Evolutionary conservation across 2,329 filamentous ascomycete genomes (phyloP).

Genomic region (Arthrobotrys sinensis): DNA sequence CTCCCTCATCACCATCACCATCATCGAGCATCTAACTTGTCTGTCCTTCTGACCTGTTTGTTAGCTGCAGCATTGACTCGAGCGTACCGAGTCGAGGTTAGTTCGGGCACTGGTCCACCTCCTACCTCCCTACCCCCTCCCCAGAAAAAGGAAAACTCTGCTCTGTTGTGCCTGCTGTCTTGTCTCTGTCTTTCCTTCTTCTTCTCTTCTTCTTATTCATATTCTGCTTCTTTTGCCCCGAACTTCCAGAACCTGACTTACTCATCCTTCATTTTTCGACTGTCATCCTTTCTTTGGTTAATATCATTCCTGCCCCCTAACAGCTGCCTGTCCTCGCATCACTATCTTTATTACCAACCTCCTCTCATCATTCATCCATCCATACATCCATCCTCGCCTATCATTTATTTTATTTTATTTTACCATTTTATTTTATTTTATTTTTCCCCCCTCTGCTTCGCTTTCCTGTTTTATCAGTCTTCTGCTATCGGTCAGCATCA

Average conservation of each 20-base stretch:
- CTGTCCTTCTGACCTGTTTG: constrained; percentile 29
- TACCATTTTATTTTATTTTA: neutral
- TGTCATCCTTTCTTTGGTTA: constrained; percentile 20
- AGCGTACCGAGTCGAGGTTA: constrained; percentile 32
- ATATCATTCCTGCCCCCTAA: constrained; percentile 16
- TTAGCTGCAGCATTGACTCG: constrained; percentile 41
- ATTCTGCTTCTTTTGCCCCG: constrained; percentile 23
- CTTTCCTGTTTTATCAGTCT: constrained; percentile 15
- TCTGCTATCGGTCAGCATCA: constrained; percentile 30
- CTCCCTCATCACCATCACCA: constrained; percentile 17
- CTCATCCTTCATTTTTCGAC: constrained; percentile 18
- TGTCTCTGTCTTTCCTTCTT: constrained; percentile 19
- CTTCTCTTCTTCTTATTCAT: constrained; percentile 14
- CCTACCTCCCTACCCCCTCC: constrained; percentile 17
- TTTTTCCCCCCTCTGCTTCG: constrained; percentile 11
- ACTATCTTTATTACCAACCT: neutral
- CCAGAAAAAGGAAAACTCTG: constrained; percentile 18
- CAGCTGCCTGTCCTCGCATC: neutral
- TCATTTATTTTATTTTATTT: constrained; percentile 32
- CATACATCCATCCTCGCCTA: constrained; percentile 2
- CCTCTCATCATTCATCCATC: neutral
- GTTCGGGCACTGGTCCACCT: constrained; percentile 23
- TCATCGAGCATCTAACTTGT: constrained; percentile 11
- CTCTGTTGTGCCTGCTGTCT: constrained; percentile 28
- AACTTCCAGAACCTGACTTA: constrained; percentile 29